Conservation (phyloP, 2,329 filamentous ascomycete genomes). For the Aureobasidium mangrovei region DNA sequence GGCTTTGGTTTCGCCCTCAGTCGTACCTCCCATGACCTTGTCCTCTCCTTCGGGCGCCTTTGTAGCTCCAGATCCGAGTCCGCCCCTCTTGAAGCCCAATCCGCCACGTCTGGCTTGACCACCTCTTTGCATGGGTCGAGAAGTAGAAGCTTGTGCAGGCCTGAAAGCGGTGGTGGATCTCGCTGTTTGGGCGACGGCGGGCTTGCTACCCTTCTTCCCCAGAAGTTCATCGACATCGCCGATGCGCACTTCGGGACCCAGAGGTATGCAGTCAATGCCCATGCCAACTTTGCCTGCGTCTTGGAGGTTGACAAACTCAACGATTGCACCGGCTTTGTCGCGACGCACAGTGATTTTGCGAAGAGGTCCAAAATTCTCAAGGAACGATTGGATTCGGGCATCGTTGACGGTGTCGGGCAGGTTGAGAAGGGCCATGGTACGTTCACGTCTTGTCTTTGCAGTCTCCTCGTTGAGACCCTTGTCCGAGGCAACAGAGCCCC, state of each 20-base stretch:
- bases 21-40: conserved; percentile 5
- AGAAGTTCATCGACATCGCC: conserved; percentile 47
- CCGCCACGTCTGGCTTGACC: conserved; percentile 38
- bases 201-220: conserved; percentile 31
- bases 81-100: conserved; percentile 40
- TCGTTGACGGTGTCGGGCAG: conserved; percentile 91
- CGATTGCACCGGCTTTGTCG: conserved; percentile 72
- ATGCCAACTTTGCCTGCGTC: conserved; percentile 63
- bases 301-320: conserved; percentile 67
- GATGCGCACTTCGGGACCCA: conserved; percentile 33
- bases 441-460: conserved; percentile 36
- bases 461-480: conserved; percentile 17
- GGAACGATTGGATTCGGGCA: conserved; percentile 64
- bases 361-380: conserved; percentile 61
- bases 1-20: conserved; percentile 1
- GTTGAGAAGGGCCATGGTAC: conserved; percentile 74
- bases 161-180: conserved; percentile 22
- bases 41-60: conserved; percentile 17
- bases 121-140: conserved; percentile 37
- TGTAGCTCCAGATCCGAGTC: conserved; percentile 21
- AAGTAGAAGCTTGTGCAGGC: conserved; percentile 26
- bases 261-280: conserved; percentile 32
- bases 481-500: conserved; percentile 23
- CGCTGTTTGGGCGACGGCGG: conserved; percentile 24
- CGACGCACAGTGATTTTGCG: conserved; percentile 72